phyloP scores from a whole-genome alignment of 768 basidiomycete species.

The Amanita subjunquillea region DNA sequence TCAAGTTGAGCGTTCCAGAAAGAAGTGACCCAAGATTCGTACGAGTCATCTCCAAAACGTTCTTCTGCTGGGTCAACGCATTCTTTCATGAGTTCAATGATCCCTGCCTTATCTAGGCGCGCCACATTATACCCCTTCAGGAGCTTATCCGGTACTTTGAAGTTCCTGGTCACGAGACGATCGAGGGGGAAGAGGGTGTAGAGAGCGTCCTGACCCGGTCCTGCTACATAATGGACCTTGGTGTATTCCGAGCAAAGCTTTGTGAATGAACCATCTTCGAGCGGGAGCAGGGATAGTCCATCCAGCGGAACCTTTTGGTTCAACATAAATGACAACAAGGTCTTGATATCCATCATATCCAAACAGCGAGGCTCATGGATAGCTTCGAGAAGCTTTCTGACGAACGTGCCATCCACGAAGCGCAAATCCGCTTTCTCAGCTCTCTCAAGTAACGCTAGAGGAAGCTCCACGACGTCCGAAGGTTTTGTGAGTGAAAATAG shows the following conservation, averaged over 20 bases:
- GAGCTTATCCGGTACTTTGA: conserved; percentile 10
- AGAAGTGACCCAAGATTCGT: neutral
- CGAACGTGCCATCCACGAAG: conserved; percentile 14
- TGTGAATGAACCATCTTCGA: conserved; percentile 22
- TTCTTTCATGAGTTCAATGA: conserved; percentile 12
- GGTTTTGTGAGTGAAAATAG: conserved; percentile 15
- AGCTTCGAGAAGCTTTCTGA: conserved; percentile 11
- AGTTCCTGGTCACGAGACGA: conserved; percentile 18
- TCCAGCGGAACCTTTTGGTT: conserved; percentile 9
- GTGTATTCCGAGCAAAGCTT: conserved; percentile 12
- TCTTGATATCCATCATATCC: conserved; percentile 12
- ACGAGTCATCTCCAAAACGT: neutral
- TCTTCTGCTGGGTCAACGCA: conserved; percentile 1
- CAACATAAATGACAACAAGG: conserved; percentile 17
- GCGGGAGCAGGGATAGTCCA: conserved; percentile 24
- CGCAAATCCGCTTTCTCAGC: conserved; percentile 12
- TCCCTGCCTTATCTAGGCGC: conserved; percentile 7
- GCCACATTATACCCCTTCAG: conserved; percentile 16
- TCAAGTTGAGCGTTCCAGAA: neutral
- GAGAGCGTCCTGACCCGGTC: conserved; percentile 9
- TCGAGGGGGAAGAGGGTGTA: conserved; percentile 13
- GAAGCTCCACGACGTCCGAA: conserved; percentile 12
- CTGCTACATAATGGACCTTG: conserved; percentile 17
- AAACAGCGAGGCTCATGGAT: conserved; percentile 8
- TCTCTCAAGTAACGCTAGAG: conserved; percentile 11